phyloP scores from a whole-genome alignment of 345 rosid genomes.

The Euphorbia tirucalli region DNA sequence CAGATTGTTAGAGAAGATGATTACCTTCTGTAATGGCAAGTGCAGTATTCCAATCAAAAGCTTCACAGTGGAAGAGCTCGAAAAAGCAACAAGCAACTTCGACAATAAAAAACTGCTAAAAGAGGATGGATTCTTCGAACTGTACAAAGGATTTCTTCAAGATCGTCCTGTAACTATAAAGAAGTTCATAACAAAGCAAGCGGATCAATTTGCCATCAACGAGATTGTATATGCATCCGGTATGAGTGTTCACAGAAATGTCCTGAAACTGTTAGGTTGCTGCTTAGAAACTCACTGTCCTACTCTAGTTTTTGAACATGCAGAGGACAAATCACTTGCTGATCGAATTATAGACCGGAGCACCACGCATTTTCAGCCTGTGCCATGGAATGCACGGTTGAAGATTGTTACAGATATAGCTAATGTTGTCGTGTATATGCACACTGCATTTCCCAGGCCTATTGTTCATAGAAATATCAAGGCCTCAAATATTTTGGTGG shows the following conservation, averaged over 20 bases:
- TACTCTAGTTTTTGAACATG: conserved; percentile 12
- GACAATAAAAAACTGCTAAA: neutral
- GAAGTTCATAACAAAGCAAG: neutral
- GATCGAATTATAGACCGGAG: neutral
- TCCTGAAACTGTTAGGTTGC: conserved; percentile 31
- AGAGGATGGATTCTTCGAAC: neutral
- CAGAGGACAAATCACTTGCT: conserved; percentile 11
- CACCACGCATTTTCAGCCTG: neutral
- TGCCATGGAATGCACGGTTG: conserved; percentile 20
- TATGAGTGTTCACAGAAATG: conserved; percentile 20
- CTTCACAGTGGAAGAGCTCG: conserved; percentile 17
- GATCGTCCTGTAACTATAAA: conserved; percentile 17
- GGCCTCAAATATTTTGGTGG: neutral
- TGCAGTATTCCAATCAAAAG: conserved; percentile 11
- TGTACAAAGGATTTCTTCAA: conserved; percentile 13
- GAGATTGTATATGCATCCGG: conserved; percentile 14
- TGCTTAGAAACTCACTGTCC: conserved; percentile 24
- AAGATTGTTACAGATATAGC: conserved; percentile 27
- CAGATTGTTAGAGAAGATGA: conserved; percentile 16
- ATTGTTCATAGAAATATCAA: conserved; percentile 14
- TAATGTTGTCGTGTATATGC: conserved; percentile 22
- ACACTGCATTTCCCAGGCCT: conserved; percentile 24
- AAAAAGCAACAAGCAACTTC: conserved; percentile 14
- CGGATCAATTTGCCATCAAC: neutral
- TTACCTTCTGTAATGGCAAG: conserved; percentile 17